Conservation (phyloP, 2,329 filamentous ascomycete species). For the Cryoendolithus antarcticus region DNA sequence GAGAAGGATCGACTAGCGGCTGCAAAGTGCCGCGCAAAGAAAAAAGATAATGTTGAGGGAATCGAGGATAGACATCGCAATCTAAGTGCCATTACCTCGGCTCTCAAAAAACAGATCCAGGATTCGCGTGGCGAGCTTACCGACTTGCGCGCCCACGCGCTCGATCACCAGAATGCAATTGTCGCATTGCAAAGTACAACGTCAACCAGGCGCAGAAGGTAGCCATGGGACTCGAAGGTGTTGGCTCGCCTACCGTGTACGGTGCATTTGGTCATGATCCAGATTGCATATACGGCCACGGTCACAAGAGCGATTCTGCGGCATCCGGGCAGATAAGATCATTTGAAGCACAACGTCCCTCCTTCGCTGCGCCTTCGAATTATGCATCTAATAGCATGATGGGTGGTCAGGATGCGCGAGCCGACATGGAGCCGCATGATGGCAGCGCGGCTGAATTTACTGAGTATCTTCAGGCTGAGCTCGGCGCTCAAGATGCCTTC, state of each 20-base stretch:
- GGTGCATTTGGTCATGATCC: too few species aligned
- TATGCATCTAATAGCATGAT: too few species aligned
- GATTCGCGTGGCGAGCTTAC: constrained; percentile 22
- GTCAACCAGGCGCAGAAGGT: constrained; percentile 17
- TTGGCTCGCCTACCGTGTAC: constrained; percentile 7
- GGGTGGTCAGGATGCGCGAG: too few species aligned
- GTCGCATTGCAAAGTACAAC: constrained; percentile 23
- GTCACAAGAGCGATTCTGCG: too few species aligned
- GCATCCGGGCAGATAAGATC: too few species aligned
- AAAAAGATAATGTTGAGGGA: constrained; percentile 43
- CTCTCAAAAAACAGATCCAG: constrained; percentile 20
- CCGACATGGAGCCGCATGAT: too few species aligned
- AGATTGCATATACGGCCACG: too few species aligned
- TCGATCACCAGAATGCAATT: constrained; percentile 23
- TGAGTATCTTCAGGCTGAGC: too few species aligned
- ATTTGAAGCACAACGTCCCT: too few species aligned
- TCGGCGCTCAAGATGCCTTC: too few species aligned
- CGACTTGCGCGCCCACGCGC: constrained; percentile 19
- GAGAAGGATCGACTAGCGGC: constrained; percentile 62
- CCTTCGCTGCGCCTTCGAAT: too few species aligned
- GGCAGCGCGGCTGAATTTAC: too few species aligned
- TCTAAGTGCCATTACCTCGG: constrained; percentile 21
- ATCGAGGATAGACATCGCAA: constrained; percentile 37
- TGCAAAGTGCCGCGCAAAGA: constrained; percentile 61
- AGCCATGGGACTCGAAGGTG: constrained; percentile 7